A percentile compares a stretch with the other conserved stretches of the same genome.
Conservation (phyloP, 805 yeast genomes). For the Starmerella scarabaei region DNA sequence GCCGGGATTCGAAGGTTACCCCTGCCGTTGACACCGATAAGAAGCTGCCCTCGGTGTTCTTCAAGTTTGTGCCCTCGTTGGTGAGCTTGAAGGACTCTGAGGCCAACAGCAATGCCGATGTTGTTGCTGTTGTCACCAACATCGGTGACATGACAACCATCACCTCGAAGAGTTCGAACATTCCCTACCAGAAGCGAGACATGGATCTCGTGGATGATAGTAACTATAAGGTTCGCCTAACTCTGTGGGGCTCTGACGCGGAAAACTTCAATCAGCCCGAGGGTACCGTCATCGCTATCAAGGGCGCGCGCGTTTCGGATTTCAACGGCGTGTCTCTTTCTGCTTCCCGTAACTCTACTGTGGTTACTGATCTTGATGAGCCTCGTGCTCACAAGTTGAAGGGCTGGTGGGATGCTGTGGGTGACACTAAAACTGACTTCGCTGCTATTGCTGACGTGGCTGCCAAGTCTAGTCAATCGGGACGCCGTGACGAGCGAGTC, state of each 20-base stretch:
- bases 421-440: slow-evolving; percentile 29
- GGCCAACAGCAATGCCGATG: slow-evolving; percentile 59
- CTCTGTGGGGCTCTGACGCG: slow-evolving; percentile 86
- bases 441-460: slow-evolving; percentile 34
- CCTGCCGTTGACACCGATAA: slow-evolving; percentile 43
- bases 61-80: slow-evolving; percentile 58
- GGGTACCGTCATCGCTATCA: slow-evolving; percentile 69
- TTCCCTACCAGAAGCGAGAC: slow-evolving; percentile 86
- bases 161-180: slow-evolving; percentile 76
- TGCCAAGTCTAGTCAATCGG: slow-evolving; percentile 27
- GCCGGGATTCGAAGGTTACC: slow-evolving; percentile 62
- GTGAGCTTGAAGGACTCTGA: slow-evolving; percentile 35
- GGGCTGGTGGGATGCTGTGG: slow-evolving; percentile 90
- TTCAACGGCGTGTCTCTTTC: slow-evolving; percentile 78
- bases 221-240: slow-evolving; percentile 59
- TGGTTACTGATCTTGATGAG: slow-evolving; percentile 73
- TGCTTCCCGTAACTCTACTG: slow-evolving; percentile 62
- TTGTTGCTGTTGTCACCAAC: slow-evolving; percentile 70
- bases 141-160: slow-evolving; percentile 66
- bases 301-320: slow-evolving; percentile 80
- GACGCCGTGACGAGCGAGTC: slow-evolving; percentile 37
- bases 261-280: slow-evolving; percentile 51
- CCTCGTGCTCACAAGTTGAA: slow-evolving; percentile 76
- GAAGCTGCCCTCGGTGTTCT: slow-evolving; percentile 57
- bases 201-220: slow-evolving; percentile 75